Evolutionary conservation across 2,329 filamentous ascomycete genomes (phyloP).

Genomic region (Lachnellula cervina): DNA sequence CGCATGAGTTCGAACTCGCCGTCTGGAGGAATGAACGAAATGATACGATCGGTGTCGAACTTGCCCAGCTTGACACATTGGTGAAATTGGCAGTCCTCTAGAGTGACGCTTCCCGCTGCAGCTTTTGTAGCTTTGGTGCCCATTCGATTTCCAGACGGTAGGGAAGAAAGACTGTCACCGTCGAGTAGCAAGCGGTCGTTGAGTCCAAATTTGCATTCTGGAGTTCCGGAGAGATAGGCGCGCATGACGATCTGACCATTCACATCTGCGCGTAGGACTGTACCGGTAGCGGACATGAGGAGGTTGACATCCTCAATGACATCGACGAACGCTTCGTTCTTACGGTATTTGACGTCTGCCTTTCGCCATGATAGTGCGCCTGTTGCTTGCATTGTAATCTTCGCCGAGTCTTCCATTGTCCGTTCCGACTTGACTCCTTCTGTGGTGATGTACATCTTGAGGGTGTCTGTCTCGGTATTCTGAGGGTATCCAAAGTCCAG

Average conservation of each 20-base stretch:
- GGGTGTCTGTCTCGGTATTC: conserved; percentile 95
- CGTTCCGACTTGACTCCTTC: conserved; percentile 94
- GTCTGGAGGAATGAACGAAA: conserved; percentile 94
- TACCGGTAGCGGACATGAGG: conserved; percentile 96
- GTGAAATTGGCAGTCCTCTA: conserved; percentile 98
- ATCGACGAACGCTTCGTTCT: conserved; percentile 98
- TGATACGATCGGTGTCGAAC: conserved; percentile 94
- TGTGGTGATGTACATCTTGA: conserved; percentile 99
- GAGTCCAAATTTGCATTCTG: conserved; percentile 97
- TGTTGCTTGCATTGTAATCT: conserved; percentile 99
- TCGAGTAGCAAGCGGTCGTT: conserved; percentile 95
- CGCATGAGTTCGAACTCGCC: conserved; percentile 99
- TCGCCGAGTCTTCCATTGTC: conserved; percentile 84
- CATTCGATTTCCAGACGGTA: conserved; percentile 70
- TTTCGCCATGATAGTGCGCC: conserved; percentile 95
- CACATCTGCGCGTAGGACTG: conserved; percentile 90
- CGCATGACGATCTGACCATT: conserved; percentile 98
- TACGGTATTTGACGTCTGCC: conserved; percentile 96
- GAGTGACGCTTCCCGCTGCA: conserved; percentile 87
- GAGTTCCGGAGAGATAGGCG: conserved; percentile 91
- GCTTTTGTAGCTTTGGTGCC: conserved; percentile 90
- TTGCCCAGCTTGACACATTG: conserved; percentile 97
- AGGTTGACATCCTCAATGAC: conserved; percentile 99
- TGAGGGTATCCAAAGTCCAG: conserved; percentile 98
- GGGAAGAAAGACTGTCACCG: conserved; percentile 58